These are phyloP conservation scores for Dactylellina cionopaga DNA, from an alignment of 2,329 filamentous ascomycete genomes.

Conservation along the genomic window DNA sequence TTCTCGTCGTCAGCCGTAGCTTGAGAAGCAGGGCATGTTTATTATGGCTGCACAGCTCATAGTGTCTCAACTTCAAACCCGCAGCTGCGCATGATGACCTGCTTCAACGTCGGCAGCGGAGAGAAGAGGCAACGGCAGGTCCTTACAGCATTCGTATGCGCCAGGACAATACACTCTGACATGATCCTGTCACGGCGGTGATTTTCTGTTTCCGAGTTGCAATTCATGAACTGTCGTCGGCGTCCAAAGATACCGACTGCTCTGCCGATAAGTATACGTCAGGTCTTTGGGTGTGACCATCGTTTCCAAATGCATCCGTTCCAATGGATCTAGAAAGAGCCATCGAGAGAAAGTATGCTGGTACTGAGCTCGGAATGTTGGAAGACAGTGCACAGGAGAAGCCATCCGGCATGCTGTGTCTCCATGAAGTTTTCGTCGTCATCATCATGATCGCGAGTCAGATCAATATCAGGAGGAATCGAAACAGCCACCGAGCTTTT, in stretches of 20 bases:
- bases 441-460: background rate
- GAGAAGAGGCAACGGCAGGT: slow-evolving; percentile 31
- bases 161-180: background rate
- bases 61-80: slow-evolving; percentile 47
- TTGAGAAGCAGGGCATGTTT: slow-evolving; percentile 5
- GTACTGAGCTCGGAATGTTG: slow-evolving; percentile 40
- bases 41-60: slow-evolving; percentile 36
- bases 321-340: slow-evolving; percentile 20
- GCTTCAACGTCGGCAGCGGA: slow-evolving; percentile 41
- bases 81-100: slow-evolving; percentile 44
- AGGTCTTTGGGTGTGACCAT: slow-evolving; percentile 21
- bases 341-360: slow-evolving; percentile 9
- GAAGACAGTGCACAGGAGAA: slow-evolving; percentile 38
- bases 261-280: slow-evolving; percentile 22
- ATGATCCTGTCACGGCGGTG: background rate
- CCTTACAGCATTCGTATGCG: slow-evolving; percentile 41
- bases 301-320: slow-evolving; percentile 7
- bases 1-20: slow-evolving; percentile 19
- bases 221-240: slow-evolving; percentile 2
- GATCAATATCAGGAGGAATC: background rate
- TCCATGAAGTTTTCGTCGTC: slow-evolving; percentile 8
- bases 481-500: background rate
- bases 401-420: background rate
- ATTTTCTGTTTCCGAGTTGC: background rate
- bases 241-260: slow-evolving; percentile 8